Conservation (phyloP, 2,329 filamentous ascomycete species). For the Claviceps quebecensis region DNA sequence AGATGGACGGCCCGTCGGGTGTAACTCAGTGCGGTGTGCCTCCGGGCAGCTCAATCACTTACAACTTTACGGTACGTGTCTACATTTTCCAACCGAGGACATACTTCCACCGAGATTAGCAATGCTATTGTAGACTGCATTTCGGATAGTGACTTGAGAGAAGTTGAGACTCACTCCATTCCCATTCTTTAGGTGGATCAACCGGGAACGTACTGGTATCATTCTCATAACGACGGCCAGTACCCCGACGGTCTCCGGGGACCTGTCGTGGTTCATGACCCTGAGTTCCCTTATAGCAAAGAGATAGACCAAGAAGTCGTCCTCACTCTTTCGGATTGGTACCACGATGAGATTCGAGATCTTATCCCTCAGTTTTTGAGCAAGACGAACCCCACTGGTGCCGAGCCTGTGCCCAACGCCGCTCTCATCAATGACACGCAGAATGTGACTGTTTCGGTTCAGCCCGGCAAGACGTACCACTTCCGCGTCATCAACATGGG, state of each 20-base stretch:
- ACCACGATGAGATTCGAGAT: conserved; percentile 42
- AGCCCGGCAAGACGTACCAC: conserved; percentile 58
- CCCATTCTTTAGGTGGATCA: conserved; percentile 35
- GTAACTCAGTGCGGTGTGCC: conserved; percentile 55
- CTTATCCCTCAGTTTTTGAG: conserved; percentile 35
- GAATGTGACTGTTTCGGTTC: conserved; percentile 42
- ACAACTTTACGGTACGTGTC: conserved; percentile 50
- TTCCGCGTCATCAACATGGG: conserved; percentile 61
- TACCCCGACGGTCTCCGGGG: conserved; percentile 58
- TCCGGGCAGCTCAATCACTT: conserved; percentile 51
- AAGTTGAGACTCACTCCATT: background rate
- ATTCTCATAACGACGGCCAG: conserved; percentile 52
- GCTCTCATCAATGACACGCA: conserved; percentile 59
- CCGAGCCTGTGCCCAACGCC: conserved; percentile 53
- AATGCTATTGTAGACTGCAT: background rate
- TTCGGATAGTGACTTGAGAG: background rate
- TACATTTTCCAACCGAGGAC: background rate
- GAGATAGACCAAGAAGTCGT: conserved; percentile 49
- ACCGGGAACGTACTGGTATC: conserved; percentile 69
- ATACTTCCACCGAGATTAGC: background rate
- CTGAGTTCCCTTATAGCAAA: conserved; percentile 39
- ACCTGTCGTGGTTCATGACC: conserved; percentile 51
- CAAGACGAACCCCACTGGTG: conserved; percentile 41
- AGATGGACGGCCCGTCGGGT: conserved; percentile 57
- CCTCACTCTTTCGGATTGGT: conserved; percentile 57